A percentile compares a stretch with the other conserved stretches of the same genome.
phyloP scores from a whole-genome alignment of 345 rosid genomes.

The Eucalyptus regnans region DNA sequence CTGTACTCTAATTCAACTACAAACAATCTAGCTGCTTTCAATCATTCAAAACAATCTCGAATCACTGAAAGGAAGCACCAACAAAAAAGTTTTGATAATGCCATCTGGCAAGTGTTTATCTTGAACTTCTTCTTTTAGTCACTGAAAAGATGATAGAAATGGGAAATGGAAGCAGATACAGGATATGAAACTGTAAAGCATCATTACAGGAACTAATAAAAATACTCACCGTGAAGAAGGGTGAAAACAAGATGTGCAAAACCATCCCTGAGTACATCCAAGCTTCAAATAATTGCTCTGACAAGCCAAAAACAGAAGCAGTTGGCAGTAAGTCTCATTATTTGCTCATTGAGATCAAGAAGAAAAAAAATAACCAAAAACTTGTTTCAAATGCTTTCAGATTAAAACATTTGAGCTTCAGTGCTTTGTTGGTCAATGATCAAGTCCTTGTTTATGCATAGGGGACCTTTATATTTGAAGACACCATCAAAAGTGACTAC shows the following conservation, averaged over 20 bases:
- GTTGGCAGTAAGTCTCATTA: background rate
- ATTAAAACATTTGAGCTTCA: background rate
- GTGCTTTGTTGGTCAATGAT: background rate
- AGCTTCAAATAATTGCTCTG: constrained; percentile 64
- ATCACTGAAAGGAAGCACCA: background rate
- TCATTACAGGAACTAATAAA: background rate
- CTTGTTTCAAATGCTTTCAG: background rate
- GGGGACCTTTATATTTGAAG: background rate
- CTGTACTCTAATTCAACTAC: background rate
- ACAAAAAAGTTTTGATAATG: background rate
- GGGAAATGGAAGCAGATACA: background rate
- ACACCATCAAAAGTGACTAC: background rate
- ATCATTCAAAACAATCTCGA: background rate
- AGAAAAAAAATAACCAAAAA: background rate
- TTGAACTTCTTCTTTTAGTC: background rate
- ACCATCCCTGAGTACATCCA: constrained; percentile 65
- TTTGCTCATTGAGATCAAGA: background rate
- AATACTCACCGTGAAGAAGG: constrained; percentile 34
- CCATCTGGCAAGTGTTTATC: background rate
- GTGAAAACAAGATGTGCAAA: constrained; percentile 35
- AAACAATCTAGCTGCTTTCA: background rate
- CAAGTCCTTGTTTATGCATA: background rate
- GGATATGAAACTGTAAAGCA: background rate
- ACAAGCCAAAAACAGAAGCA: background rate
- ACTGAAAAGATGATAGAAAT: background rate